phyloP scores from a whole-genome alignment of 2,329 filamentous ascomycete genomes.

The Scedosporium minutisporum region DNA sequence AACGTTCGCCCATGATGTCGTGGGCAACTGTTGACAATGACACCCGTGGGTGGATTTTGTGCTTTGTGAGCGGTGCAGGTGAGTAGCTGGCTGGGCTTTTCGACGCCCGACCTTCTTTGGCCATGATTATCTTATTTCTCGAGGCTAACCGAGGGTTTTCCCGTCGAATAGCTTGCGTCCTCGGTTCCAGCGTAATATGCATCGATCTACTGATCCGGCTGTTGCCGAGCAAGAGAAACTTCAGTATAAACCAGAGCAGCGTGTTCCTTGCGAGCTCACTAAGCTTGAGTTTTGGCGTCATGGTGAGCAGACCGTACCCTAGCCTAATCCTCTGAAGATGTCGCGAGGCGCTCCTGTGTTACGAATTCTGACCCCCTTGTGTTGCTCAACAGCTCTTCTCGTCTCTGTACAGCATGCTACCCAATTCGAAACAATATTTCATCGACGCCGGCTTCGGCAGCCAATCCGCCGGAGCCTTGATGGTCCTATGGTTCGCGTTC shows the following conservation, averaged over 20 bases:
- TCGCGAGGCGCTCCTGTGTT: not conserved
- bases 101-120: not conserved
- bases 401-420: conserved; percentile 85
- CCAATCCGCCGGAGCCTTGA: conserved; percentile 55
- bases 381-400: conserved; percentile 63
- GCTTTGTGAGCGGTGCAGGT: conserved; percentile 68
- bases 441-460: conserved; percentile 57
- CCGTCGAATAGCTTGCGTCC: conserved; percentile 45
- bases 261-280: conserved; percentile 78
- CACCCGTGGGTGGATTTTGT: conserved; percentile 89
- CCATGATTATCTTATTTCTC: conserved; percentile 6
- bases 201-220: conserved; percentile 68
- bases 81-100: conserved; percentile 18
- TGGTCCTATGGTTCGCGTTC: conserved; percentile 59
- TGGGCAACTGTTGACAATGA: conserved; percentile 49
- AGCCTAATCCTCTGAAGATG: not conserved
- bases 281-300: conserved; percentile 89
- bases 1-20: not conserved
- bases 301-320: conserved; percentile 50
- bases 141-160: not conserved
- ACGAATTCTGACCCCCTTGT: not conserved
- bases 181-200: conserved; percentile 78
- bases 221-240: conserved; percentile 64
- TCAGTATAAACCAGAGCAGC: conserved; percentile 83
- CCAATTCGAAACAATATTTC: conserved; percentile 73